phyloP scores from a whole-genome alignment of 1,284 basidiomycete species.

The Ceratobasidium sp. region DNA sequence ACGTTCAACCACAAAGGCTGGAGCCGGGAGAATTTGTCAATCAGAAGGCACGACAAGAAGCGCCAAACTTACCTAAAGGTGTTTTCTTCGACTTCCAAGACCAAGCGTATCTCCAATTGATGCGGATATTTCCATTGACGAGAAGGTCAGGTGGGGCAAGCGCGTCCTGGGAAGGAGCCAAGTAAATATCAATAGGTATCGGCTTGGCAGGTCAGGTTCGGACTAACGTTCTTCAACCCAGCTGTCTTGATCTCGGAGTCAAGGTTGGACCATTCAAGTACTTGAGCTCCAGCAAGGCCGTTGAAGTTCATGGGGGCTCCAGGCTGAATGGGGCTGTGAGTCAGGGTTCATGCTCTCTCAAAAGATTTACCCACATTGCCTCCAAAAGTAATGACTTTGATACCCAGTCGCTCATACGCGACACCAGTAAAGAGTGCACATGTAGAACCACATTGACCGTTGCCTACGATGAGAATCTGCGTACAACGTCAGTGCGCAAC shows the following conservation, averaged over 20 bases:
- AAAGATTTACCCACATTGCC: slow-evolving; percentile 57
- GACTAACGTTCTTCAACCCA: slow-evolving; percentile 60
- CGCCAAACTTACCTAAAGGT: slow-evolving; percentile 22
- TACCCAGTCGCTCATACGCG: slow-evolving; percentile 71
- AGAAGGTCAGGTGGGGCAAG: slow-evolving; percentile 42
- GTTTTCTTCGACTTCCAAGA: slow-evolving; percentile 34
- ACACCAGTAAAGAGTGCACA: slow-evolving; percentile 75
- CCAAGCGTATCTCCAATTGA: slow-evolving; percentile 41
- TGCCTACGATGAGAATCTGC: slow-evolving; percentile 59
- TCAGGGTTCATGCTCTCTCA: not conserved
- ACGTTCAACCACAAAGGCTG: slow-evolving; percentile 35
- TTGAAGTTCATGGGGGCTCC: slow-evolving; percentile 68
- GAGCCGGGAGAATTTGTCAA: not conserved
- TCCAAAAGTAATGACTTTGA: slow-evolving; percentile 71
- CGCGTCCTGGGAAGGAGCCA: slow-evolving; percentile 19
- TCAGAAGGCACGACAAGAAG: not conserved
- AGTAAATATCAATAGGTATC: no score
- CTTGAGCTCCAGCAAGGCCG: slow-evolving; percentile 77
- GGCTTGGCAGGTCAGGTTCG: no score
- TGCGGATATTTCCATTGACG: slow-evolving; percentile 32
- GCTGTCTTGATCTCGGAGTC: slow-evolving; percentile 76
- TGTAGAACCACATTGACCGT: slow-evolving; percentile 72
- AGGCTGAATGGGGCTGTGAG: slow-evolving; percentile 53
- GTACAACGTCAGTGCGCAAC: slow-evolving; percentile 14
- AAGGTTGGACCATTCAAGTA: slow-evolving; percentile 72